Conservation (phyloP, 805 yeast species). For the Sugiyamaella mastotermitis region DNA sequence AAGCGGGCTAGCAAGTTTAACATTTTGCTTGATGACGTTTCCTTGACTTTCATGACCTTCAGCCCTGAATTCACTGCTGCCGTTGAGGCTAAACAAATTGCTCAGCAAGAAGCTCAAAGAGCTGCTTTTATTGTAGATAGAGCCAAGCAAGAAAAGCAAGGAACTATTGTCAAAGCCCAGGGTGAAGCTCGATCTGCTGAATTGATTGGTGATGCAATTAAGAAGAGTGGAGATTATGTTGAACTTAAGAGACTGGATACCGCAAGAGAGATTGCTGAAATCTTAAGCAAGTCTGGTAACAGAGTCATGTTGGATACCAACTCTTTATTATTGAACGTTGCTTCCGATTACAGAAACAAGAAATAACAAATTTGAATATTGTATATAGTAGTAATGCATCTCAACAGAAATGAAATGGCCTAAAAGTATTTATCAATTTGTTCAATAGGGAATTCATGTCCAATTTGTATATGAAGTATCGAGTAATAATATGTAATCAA, state of each 20-base stretch:
- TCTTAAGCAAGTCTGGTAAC: conserved; percentile 84
- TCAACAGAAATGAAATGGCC: too few species aligned
- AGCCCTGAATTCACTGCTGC: conserved; percentile 97
- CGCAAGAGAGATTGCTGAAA: conserved; percentile 89
- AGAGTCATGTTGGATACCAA: conserved; percentile 86
- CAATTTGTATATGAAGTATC: too few species aligned
- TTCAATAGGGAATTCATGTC: too few species aligned
- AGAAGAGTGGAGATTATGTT: conserved; percentile 91
- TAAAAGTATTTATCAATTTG: too few species aligned
- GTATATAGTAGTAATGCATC: too few species aligned
- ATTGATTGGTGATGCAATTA: conserved; percentile 97
- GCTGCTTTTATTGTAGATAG: conserved; percentile 96
- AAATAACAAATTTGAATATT: too few species aligned
- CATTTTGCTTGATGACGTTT: conserved; percentile 87
- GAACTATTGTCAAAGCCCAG: conserved; percentile 91
- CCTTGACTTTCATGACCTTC: conserved; percentile 93
- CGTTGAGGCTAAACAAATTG: conserved; percentile 97
- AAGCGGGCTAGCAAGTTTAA: conserved; percentile 90
- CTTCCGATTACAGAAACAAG: conserved; percentile 59
- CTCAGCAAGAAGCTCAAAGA: conserved; percentile 98
- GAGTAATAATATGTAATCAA: too few species aligned
- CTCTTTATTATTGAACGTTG: conserved; percentile 83
- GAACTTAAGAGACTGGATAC: conserved; percentile 96
- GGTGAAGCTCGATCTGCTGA: conserved; percentile 99
- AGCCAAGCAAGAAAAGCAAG: conserved; percentile 97